A percentile compares a stretch with the other conserved stretches of the same genome.
phyloP scores from a whole-genome alignment of 768 basidiomycete genomes.

The Terana coerulea region DNA sequence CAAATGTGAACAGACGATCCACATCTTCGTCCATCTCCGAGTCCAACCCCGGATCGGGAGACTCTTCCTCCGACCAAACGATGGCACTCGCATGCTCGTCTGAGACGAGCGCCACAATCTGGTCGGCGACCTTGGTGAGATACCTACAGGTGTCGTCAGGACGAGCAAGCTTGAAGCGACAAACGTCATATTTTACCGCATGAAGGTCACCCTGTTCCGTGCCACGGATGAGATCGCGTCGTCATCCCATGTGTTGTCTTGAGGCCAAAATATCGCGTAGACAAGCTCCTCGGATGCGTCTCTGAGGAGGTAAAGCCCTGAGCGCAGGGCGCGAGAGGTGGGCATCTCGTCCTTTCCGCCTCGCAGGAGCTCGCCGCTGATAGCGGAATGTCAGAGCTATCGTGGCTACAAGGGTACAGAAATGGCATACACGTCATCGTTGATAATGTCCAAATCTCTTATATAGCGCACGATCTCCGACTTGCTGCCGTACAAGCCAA shows the following conservation, averaged over 20 bases:
- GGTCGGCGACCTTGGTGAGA: conserved; percentile 56
- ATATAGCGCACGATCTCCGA: conserved; percentile 47
- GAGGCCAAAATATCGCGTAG: conserved; percentile 60
- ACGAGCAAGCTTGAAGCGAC: no score
- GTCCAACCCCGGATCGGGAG: conserved; percentile 12
- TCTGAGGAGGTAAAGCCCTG: conserved; percentile 47
- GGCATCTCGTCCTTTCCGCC: conserved; percentile 16
- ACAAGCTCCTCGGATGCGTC: conserved; percentile 23
- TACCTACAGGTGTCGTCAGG: conserved; percentile 51
- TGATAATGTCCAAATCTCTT: conserved; percentile 30
- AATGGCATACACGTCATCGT: conserved; percentile 40
- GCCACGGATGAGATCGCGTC: conserved; percentile 38
- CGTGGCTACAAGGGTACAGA: no score
- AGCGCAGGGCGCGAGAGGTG: conserved; percentile 33
- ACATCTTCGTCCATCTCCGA: not conserved
- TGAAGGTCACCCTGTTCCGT: conserved; percentile 56
- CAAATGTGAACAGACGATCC: conserved; percentile 50
- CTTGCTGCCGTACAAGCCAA: conserved; percentile 58
- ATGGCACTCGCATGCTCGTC: conserved; percentile 41
- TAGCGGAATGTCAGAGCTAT: not conserved
- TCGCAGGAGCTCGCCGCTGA: conserved; percentile 22
- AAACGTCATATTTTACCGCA: conserved; percentile 39
- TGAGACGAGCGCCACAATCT: conserved; percentile 48
- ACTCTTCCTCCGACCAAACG: conserved; percentile 37
- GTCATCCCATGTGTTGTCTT: conserved; percentile 57